phyloP scores from a whole-genome alignment of 164 flowering plant species.

The Piper longum region DNA sequence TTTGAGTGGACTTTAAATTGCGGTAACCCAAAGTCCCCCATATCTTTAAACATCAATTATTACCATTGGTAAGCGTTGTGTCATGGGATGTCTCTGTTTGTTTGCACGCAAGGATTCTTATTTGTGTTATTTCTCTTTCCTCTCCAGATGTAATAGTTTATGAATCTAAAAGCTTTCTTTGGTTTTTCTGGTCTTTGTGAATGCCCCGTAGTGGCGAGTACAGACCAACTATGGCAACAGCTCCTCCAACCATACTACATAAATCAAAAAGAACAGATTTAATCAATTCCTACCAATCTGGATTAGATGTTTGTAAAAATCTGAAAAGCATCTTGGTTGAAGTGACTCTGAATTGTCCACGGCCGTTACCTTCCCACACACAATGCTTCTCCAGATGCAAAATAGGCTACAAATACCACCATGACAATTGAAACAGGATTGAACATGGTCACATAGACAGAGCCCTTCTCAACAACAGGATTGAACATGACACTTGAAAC shows the following conservation, averaged over 20 bases:
- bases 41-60: too few relatives aligned
- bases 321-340: neutral
- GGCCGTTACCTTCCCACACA: slow-evolving; percentile 46
- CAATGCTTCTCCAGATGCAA: slow-evolving; percentile 50
- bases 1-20: too few relatives aligned
- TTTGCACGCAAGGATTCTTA: neutral
- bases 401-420: slow-evolving; percentile 53
- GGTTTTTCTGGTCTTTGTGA: slow-evolving; percentile 31
- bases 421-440: slow-evolving; percentile 58
- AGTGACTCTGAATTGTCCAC: neutral
- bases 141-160: neutral
- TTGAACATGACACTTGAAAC: neutral
- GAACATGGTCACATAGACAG: slow-evolving; percentile 81
- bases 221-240: slow-evolving; percentile 46
- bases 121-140: neutral
- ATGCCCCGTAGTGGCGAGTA: slow-evolving; percentile 78
- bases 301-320: too few relatives aligned
- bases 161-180: slow-evolving; percentile 6
- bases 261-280: neutral
- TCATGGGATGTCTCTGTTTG: neutral
- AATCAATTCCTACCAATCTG: neutral
- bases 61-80: too few relatives aligned
- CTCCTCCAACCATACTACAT: slow-evolving; percentile 57
- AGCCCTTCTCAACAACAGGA: slow-evolving; percentile 41
- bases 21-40: too few relatives aligned